Evolutionary conservation across 1,284 basidiomycete species (phyloP).

Genomic region (Tetrapyrgos nigripes): DNA sequence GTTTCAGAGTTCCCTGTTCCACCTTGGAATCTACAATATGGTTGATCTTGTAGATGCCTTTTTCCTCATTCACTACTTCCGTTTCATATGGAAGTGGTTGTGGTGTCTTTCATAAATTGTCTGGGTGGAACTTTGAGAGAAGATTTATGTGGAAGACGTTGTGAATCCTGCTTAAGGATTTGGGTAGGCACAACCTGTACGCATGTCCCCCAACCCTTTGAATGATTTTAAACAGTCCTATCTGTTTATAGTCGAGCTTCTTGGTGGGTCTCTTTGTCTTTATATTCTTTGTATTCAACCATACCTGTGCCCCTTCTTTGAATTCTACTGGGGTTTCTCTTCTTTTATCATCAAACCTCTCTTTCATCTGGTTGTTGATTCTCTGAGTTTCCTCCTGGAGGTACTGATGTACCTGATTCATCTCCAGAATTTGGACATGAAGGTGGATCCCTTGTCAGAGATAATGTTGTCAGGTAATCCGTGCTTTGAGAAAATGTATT

Average conservation of each 20-base stretch:
- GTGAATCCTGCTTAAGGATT: background rate
- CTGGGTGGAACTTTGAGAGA: too few relatives aligned
- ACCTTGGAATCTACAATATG: too few relatives aligned
- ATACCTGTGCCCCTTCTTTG: background rate
- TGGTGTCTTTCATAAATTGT: too few relatives aligned
- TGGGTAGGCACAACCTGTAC: background rate
- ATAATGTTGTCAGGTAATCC: slow-evolving; percentile 7
- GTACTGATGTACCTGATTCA: background rate
- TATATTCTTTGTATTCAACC: too few relatives aligned
- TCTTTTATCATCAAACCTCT: background rate
- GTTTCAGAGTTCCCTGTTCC: background rate
- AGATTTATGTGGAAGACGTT: too few relatives aligned
- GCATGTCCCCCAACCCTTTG: background rate
- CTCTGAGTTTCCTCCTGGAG: background rate
- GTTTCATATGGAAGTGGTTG: too few relatives aligned
- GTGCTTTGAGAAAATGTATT: slow-evolving; percentile 11
- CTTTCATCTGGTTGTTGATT: background rate
- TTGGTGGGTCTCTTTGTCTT: too few relatives aligned
- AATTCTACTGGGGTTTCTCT: background rate
- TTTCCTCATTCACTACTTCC: too few relatives aligned
- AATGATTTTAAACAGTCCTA: background rate
- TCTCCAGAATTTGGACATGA: slow-evolving; percentile 8
- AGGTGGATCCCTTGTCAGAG: too few relatives aligned
- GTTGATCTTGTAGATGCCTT: too few relatives aligned
- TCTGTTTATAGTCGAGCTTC: too few relatives aligned